A percentile compares a stretch with the other conserved stretches of the same genome.
Evolutionary conservation across 768 basidiomycete genomes (phyloP).

Genomic region (Rickenella mellea): DNA sequence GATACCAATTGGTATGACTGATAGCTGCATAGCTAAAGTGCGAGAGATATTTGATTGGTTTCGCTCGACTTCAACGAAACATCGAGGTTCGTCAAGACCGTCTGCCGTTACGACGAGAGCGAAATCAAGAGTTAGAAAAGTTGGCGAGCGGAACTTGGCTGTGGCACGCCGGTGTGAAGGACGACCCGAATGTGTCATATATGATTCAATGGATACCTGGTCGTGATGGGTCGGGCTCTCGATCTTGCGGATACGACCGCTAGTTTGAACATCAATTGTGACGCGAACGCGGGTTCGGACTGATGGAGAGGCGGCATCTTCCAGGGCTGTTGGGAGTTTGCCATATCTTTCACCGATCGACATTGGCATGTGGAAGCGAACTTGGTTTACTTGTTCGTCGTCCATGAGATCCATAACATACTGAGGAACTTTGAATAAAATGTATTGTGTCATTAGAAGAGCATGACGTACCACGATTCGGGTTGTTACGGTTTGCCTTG

Average conservation of each 20-base stretch:
- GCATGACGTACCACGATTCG: conserved; percentile 29
- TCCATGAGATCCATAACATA: conserved; percentile 46
- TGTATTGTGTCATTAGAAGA: background rate
- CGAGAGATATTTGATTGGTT: conserved; percentile 13
- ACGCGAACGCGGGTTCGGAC: conserved; percentile 30
- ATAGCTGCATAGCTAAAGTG: conserved; percentile 42
- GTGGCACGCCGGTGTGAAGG: conserved; percentile 31
- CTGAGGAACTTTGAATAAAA: conserved; percentile 19
- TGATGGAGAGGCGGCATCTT: conserved; percentile 19
- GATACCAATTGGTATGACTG: conserved; percentile 41
- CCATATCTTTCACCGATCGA: conserved; percentile 46
- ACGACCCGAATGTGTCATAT: conserved; percentile 24
- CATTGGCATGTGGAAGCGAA: conserved; percentile 47
- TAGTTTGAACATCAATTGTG: conserved; percentile 38
- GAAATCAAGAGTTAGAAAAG: conserved; percentile 40
- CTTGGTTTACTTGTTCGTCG: conserved; percentile 34
- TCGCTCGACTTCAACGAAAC: conserved; percentile 38
- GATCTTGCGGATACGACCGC: conserved; percentile 30
- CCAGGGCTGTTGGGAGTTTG: conserved; percentile 26
- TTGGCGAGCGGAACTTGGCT: conserved; percentile 27
- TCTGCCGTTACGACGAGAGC: conserved; percentile 39
- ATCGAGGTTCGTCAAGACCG: conserved; percentile 43
- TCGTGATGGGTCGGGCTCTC: conserved; percentile 33
- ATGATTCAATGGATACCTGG: conserved; percentile 22
- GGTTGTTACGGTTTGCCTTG: conserved; percentile 27